Base-by-base conservation (phyloP, 1,284 basidiomycete species). In the Volvariella surrecta region DNA sequence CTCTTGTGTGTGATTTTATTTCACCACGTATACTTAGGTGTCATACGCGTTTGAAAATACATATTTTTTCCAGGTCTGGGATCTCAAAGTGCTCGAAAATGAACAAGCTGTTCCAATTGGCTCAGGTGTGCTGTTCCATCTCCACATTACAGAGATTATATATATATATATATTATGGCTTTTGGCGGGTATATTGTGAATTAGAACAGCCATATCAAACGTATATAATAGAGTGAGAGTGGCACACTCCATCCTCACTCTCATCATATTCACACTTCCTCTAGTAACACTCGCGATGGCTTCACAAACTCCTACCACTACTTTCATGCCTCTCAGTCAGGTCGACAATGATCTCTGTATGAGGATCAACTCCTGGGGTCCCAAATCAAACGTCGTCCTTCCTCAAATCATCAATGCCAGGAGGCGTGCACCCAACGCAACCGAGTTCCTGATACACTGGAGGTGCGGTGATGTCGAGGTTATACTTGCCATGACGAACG, bases 401-500 rank as follows among this genome's bases (percentile, higher is more conserved):
- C 76, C 82, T 0, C 62, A 68, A 32, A 67, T 74, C 1, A 52
- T 59, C 24, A 64, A 63, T 45, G 49, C 59, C 39, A 42, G 45
- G 16, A 42, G 46, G 18, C 22, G 43, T 3, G 13, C 32, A 13
- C 24, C 48, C 15, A 39, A 39, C 30, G 20, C 40, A 15, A 45
- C 51, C 7, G 63, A 76, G 40, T 47, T 70, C 2, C 85, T 80
- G 79, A 66, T 83, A 17, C 61, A 70, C 4, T 68, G 64, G n/a
- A 60, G 55, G 10, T 31, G 43, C 10, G 45, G 50, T 3, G 40
- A 46, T 6, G 57, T 82, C 40, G 69, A 75, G 21, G 73, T 82
- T 48, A 60, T 85, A 4, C 61, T 83, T 1, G 72, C 79, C 4
- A 74, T 74, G 52, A 79, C 77, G 0, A 58, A 68, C 24, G 74